Base-by-base conservation (phyloP, 2,329 filamentous ascomycete genomes). In the Orbilia ellipsospora region DNA sequence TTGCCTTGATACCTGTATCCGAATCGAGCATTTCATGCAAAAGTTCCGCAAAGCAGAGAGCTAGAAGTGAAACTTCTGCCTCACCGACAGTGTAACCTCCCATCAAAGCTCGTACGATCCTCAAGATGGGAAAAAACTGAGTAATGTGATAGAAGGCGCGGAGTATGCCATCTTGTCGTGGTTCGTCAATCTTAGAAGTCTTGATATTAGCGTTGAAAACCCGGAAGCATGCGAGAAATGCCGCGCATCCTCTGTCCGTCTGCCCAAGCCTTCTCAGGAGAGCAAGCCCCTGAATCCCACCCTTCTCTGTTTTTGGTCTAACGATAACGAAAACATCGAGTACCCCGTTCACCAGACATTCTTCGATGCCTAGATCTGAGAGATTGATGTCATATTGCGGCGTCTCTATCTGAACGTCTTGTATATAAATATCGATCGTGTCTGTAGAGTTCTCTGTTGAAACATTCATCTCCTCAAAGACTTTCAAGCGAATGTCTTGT, bases 381-480 rank as follows among this genome's bases (percentile, higher is more conserved):
- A 60, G 56, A 20, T 10, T 48, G 7, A 48, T 60, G 36, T 60
- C 56, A 44, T 45, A 48, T 18, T 60, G 5, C 20, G 13, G n/a
- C 7, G 56, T 60, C 18, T 60, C 56, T 2, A 60, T 45, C 20
- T 1, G 56, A 48, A 60, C 28, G 23, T 60, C 56, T 26, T 60
- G 56, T 2, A 60, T 60, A 18, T 60, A 60, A n/a, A 60, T 60
- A 48, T 60, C 56, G 48, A 60, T 40, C 15, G 15, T 48, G 26
- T 48, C 56, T 20, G 36, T 23, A n/a, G 36, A 23, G 23, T 2
- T 23, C 4, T 2, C 4, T 4, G 23, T 2, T 23, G 23, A 23
- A 4, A 23, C 4, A 23, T 23, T 23, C 23, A 23, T 23, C 23
- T 23, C 23, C 23, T 23, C 23, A 4, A 23, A 23, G 4, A 23